Conservation (phyloP, 306 rosid species). For the Corylus americana region DNA sequence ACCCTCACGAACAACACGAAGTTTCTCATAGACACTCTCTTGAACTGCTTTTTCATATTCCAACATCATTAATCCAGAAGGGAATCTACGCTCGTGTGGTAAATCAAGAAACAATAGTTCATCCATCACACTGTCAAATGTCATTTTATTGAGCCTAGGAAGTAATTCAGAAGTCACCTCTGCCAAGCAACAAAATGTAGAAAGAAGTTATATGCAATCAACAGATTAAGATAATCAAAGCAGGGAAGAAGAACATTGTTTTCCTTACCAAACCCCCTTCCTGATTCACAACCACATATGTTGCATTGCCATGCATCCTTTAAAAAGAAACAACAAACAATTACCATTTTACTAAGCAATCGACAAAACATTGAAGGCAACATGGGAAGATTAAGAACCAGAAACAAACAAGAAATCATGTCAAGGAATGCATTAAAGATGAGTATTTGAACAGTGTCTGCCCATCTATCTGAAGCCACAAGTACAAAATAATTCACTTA, state of each 20-base stretch:
- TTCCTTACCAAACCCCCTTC: conserved; percentile 41
- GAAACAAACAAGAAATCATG: neutral
- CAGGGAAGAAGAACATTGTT: neutral
- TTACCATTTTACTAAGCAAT: too few species aligned
- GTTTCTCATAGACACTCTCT: conserved; percentile 45
- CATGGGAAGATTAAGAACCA: neutral
- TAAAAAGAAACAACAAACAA: neutral
- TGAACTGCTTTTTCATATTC: conserved; percentile 47
- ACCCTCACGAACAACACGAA: conserved; percentile 39
- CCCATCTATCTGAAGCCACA: neutral
- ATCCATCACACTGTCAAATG: conserved; percentile 38
- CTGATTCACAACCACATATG: conserved; percentile 30
- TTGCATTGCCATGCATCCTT: conserved; percentile 44
- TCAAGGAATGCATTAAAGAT: neutral
- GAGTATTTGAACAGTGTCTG: neutral
- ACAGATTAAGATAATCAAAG: neutral
- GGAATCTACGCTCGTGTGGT: conserved; percentile 33
- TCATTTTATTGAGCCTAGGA: conserved; percentile 42
- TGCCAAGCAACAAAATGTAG: conserved; percentile 23
- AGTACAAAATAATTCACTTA: neutral
- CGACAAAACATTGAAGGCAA: neutral
- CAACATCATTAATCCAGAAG: conserved; percentile 45
- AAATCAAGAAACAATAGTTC: conserved; percentile 39
- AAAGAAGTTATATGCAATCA: neutral
- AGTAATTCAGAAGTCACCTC: conserved; percentile 43